Percentiles rank a stretch among this genome's conserved stretches.
Evolutionary conservation across 768 basidiomycete species (phyloP).

Genomic region (Pleurotus pulmonarius): DNA sequence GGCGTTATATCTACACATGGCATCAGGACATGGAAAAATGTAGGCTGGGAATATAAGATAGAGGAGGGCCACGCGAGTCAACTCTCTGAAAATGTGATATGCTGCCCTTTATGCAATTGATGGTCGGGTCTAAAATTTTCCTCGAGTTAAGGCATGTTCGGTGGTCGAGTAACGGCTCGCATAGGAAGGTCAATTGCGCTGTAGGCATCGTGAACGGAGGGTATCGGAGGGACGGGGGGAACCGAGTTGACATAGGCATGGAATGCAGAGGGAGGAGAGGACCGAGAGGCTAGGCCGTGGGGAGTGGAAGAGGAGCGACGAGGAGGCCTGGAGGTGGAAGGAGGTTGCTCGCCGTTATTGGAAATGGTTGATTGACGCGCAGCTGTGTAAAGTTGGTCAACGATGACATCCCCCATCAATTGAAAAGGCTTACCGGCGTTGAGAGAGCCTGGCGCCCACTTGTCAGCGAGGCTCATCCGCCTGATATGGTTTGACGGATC

Average conservation of each 20-base stretch:
- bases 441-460: conserved; percentile 26
- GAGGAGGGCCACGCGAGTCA: not conserved
- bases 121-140: not conserved
- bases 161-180: too few relatives aligned
- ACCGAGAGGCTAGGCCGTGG: not conserved
- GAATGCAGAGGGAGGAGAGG: not conserved
- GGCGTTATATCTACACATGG: not conserved
- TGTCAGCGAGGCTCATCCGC: conserved; percentile 28
- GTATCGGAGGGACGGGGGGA: conserved; percentile 16
- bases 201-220: conserved; percentile 8
- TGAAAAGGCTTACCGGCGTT: not conserved
- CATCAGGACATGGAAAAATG: not conserved
- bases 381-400: too few relatives aligned
- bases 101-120: not conserved
- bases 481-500: conserved; percentile 10
- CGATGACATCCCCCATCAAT: too few relatives aligned
- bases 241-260: not conserved
- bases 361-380: not conserved
- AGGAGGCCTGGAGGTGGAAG: not conserved
- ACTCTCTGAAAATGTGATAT: not conserved
- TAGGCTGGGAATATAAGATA: not conserved
- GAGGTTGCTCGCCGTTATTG: not conserved
- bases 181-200: not conserved
- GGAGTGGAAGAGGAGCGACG: conserved; percentile 4
- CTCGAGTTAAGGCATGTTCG: too few relatives aligned